A percentile compares a stretch with the other conserved stretches of the same genome.
Evolutionary conservation across 1,284 basidiomycete species (phyloP).

Genomic region (Anthracocystis setariae): DNA sequence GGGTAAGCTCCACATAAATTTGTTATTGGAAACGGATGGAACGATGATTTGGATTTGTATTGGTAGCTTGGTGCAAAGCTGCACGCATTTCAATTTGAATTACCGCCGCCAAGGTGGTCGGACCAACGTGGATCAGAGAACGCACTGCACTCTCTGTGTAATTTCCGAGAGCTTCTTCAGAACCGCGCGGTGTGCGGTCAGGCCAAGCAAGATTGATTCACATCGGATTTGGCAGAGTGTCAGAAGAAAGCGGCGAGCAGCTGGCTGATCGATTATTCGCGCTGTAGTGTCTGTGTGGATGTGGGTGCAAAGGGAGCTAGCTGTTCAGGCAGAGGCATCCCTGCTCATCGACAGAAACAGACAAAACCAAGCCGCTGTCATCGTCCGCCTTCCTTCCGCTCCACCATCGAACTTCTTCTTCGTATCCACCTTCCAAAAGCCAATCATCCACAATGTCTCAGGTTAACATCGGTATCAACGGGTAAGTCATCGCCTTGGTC

Average conservation of each 20-base stretch:
- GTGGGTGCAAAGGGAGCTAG: background rate
- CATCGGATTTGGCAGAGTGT: conserved; percentile 1
- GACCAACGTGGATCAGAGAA: conserved; percentile 23
- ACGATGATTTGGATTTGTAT: no score
- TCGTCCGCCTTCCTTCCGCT: conserved; percentile 20
- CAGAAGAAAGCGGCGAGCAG: background rate
- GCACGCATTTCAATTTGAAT: no score
- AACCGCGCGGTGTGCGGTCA: conserved; percentile 9
- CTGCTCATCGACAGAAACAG: background rate
- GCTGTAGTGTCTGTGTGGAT: no score
- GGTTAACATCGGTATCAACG: conserved; percentile 64
- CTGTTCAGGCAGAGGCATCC: no score
- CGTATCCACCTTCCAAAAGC: conserved; percentile 15
- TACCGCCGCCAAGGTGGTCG: no score
- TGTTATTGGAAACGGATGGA: background rate
- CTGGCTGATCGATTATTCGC: conserved; percentile 15
- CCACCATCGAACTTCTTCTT: conserved; percentile 31
- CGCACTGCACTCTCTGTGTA: background rate
- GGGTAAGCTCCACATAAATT: background rate
- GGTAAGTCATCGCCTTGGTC: conserved; percentile 42
- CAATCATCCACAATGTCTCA: conserved; percentile 40
- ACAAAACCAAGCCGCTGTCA: conserved; percentile 5
- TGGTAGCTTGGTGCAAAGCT: no score
- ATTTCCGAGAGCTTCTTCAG: conserved; percentile 29
- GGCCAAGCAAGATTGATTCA: conserved; percentile 2